Evolutionary conservation across 2,329 filamentous ascomycete species (phyloP), one percentile per base, ranked within the genome.

Genomic region (Tolypocladium guangdongense): DNA sequence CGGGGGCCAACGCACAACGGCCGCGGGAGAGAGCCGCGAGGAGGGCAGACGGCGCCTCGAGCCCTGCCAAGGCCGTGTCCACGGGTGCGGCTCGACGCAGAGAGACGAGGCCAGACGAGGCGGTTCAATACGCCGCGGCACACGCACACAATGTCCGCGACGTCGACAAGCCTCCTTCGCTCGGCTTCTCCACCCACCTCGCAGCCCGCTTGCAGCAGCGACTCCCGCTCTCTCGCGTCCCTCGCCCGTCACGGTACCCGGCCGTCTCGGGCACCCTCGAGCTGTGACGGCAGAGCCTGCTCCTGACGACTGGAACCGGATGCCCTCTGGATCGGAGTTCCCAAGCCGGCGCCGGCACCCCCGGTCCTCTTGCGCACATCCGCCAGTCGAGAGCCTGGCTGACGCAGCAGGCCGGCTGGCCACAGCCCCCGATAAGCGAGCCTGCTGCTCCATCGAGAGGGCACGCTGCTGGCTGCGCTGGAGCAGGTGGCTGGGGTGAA

Each of bases 371-470:
- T 10, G 20, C 14, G 33, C 20, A 24, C 27, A 18, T 14, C 16
- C n/a, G n/a, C 41, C 41, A 27, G 11, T 20, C 24, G 41, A 14
- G 47, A 8, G 47, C 35, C 22, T 22, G 33, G 47, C 47, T n/a
- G 33, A 27, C 33, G 33, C 33, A 49, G 55, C n/a, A n/a, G n/a
- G n/a, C n/a, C n/a, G n/a, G 22, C 47, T 24, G 39, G 48, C 45
- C 51, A 54, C 55, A 55, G 45, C 53, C 51, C 54, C 55, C 41
- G 54, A 56, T 55, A 57, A 57, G 55, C 54, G 54, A 57, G 54
- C 45, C 33, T 24, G 35, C 46, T 35, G 22, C 47, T 52, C 49
- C 30, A 51, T 49, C 47, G 12, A 35, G 46, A 22, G 46, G 11
- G n/a, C 27, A 49, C 32, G 22, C 18, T 35, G 46, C 46, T 33